These are phyloP conservation scores for Fusarium cyanostomum DNA, from an alignment of 2,329 filamentous ascomycete species.

Conservation along the genomic window DNA sequence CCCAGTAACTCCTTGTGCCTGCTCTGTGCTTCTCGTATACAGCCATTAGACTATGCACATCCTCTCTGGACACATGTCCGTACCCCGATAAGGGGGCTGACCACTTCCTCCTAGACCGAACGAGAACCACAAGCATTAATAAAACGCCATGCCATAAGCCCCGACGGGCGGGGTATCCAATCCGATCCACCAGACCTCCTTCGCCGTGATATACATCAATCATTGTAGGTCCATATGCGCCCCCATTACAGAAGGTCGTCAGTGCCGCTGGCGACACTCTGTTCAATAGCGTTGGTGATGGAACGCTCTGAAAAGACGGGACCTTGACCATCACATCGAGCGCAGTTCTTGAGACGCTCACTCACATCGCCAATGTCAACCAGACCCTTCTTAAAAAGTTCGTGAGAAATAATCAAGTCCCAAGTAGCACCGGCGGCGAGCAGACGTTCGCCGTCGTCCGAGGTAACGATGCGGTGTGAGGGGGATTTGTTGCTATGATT, in stretches of 20 bases:
- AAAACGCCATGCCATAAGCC: conserved; percentile 43
- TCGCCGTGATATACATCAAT: conserved; percentile 40
- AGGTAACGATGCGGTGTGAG: conserved; percentile 74
- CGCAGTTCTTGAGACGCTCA: conserved; percentile 77
- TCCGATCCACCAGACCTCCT: conserved; percentile 28
- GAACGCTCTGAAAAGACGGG: conserved; percentile 85
- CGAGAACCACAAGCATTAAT: conserved; percentile 30
- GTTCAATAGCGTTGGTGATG: conserved; percentile 78
- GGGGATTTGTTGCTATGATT: conserved; percentile 70
- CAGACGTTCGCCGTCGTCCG: conserved; percentile 72
- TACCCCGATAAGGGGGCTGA: background rate
- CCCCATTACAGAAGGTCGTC: conserved; percentile 71
- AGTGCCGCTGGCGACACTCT: conserved; percentile 78
- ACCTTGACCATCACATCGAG: conserved; percentile 85
- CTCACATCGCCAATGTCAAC: conserved; percentile 86
- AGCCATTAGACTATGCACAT: conserved; percentile 1
- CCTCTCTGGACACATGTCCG: background rate
- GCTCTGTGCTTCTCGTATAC: background rate
- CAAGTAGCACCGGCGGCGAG: conserved; percentile 83
- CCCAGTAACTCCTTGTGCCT: conserved; percentile 14
- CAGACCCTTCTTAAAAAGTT: conserved; percentile 77
- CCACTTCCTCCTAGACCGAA: conserved; percentile 9
- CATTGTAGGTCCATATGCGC: conserved; percentile 31
- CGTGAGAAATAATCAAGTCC: conserved; percentile 87
- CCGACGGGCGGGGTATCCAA: conserved; percentile 42